Conservation (phyloP, 2,329 filamentous ascomycete species). For the Ceratocystis albifundus region DNA sequence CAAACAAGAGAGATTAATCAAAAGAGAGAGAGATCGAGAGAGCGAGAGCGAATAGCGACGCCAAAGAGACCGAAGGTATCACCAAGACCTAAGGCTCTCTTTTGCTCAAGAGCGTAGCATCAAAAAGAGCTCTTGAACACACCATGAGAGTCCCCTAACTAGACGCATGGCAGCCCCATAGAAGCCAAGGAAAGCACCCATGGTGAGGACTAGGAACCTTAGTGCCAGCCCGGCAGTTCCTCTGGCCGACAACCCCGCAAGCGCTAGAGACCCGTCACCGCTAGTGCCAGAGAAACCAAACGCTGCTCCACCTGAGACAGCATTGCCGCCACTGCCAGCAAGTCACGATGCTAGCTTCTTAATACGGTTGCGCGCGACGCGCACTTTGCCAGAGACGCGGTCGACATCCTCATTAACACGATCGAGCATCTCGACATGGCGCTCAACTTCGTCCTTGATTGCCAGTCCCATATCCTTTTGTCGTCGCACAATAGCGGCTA, state of each 20-base stretch:
- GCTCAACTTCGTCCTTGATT: constrained; percentile 61
- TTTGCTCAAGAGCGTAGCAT: constrained; percentile 19
- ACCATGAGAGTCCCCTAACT: constrained; percentile 22
- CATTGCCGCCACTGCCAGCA: constrained; percentile 18
- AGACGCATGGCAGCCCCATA: constrained; percentile 22
- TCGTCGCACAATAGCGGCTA: constrained; percentile 56
- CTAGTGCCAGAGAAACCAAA: background rate
- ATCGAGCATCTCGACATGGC: constrained; percentile 60
- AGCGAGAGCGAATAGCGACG: background rate
- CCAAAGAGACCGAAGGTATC: background rate
- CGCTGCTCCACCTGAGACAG: constrained; percentile 12
- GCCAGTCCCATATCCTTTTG: constrained; percentile 68
- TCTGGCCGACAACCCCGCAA: background rate
- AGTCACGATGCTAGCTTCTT: constrained; percentile 46
- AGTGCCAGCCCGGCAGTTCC: constrained; percentile 19
- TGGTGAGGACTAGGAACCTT: constrained; percentile 20
- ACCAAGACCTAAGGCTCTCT: background rate
- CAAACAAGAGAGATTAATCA: background rate
- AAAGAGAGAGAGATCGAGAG: background rate
- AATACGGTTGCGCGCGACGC: constrained; percentile 61
- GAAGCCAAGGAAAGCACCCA: constrained; percentile 22
- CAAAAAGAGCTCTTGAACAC: constrained; percentile 20
- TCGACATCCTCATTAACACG: constrained; percentile 55
- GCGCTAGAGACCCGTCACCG: constrained; percentile 5
- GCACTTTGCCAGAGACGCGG: constrained; percentile 55